Evolutionary conservation across 148 eudicot species (phyloP).

Genomic region (Heliamphora exappendiculata): DNA sequence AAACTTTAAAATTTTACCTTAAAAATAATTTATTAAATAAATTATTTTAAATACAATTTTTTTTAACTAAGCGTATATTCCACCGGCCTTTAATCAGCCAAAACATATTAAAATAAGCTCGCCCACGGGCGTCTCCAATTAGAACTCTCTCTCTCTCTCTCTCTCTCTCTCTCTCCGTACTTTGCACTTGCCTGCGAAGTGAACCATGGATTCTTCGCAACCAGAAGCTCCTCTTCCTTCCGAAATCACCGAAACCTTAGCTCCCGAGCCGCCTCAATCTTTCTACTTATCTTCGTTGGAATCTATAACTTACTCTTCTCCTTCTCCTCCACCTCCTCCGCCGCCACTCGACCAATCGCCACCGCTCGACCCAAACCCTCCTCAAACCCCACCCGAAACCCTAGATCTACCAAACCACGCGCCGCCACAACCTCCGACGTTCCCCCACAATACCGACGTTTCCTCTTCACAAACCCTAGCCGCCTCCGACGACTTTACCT

Average conservation of each 20-base stretch:
- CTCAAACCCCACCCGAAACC: constrained; percentile 6
- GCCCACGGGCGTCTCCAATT: neutral
- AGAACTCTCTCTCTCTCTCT: neutral
- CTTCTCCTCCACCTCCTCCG: neutral
- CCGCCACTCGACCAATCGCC: neutral
- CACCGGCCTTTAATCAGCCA: neutral
- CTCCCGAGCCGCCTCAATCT: neutral
- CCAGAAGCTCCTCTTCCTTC: neutral
- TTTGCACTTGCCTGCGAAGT: neutral
- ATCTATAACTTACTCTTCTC: constrained; percentile 6
- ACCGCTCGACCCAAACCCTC: neutral
- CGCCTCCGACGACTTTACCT: no score
- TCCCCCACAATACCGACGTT: neutral
- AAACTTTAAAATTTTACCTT: no score
- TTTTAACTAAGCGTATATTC: no score
- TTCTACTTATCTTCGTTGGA: neutral
- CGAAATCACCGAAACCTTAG: constrained; percentile 4
- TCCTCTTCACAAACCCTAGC: neutral
- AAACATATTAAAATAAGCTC: no score
- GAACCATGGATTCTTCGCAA: constrained; percentile 14
- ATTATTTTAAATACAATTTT: no score
- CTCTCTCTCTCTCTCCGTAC: neutral
- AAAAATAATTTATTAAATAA: no score
- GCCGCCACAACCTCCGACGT: neutral
- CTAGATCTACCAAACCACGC: neutral